Percentiles rank a stretch among this genome's conserved stretches.
phyloP scores from a whole-genome alignment of 2,329 filamentous ascomycete genomes.

The Scedosporium minutisporum region DNA sequence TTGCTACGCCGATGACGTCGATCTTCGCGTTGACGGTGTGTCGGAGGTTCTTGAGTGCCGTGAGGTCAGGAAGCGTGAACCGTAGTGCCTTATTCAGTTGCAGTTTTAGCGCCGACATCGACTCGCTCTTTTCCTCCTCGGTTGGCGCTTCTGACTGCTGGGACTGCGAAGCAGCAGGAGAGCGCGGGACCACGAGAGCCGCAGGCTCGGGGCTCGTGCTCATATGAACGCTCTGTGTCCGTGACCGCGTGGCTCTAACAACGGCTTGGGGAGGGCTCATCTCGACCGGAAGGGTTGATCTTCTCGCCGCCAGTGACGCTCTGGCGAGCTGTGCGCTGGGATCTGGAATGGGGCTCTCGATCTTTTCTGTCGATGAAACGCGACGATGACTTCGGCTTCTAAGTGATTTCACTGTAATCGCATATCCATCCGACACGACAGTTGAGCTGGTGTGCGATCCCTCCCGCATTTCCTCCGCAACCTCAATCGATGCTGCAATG shows the following conservation, averaged over 20 bases:
- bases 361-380: not conserved
- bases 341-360: not conserved
- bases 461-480: not conserved
- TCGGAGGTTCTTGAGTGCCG: constrained; percentile 42
- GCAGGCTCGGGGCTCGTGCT: constrained; percentile 4
- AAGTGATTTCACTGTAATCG: constrained; percentile 7
- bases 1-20: constrained; percentile 46
- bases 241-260: constrained; percentile 7
- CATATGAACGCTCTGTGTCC: constrained; percentile 8
- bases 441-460: not conserved
- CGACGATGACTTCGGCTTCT: constrained; percentile 1
- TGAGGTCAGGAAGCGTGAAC: constrained; percentile 41
- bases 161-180: not conserved
- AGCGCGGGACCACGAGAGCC: not conserved
- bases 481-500: not conserved
- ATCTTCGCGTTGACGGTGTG: constrained; percentile 36
- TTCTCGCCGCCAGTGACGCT: constrained; percentile 5
- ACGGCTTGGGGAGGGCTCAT: constrained; percentile 1
- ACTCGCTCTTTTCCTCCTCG: constrained; percentile 10
- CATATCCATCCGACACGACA: not conserved
- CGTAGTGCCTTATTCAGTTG: constrained; percentile 37
- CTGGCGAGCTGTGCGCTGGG: constrained; percentile 6
- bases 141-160: not conserved
- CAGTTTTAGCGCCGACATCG: constrained; percentile 27
- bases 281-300: not conserved